These are phyloP conservation scores for Penicillium sp. DNA, from an alignment of 2,329 filamentous ascomycete genomes.

Conservation along the genomic window DNA sequence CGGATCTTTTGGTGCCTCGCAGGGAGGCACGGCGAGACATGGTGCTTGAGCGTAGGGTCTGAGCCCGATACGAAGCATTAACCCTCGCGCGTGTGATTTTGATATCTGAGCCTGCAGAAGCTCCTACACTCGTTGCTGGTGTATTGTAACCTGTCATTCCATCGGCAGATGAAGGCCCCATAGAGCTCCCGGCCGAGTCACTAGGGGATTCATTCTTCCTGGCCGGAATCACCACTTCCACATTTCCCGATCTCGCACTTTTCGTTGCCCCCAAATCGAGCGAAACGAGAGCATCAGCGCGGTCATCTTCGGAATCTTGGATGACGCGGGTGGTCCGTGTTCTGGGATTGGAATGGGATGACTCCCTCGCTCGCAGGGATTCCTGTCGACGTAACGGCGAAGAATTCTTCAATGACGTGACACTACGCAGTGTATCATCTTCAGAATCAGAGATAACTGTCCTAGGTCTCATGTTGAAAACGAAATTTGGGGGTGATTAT, in stretches of 20 bases:
- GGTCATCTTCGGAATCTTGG: slow-evolving; percentile 20
- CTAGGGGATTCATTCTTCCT: slow-evolving; percentile 24
- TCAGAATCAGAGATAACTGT: slow-evolving; percentile 21
- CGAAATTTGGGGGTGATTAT: too few species aligned
- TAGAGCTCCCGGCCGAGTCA: slow-evolving; percentile 40
- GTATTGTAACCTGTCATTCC: slow-evolving; percentile 57
- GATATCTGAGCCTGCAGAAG: slow-evolving; percentile 51
- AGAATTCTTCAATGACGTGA: slow-evolving; percentile 16
- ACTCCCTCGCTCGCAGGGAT: slow-evolving; percentile 10
- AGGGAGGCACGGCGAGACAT: slow-evolving; percentile 41
- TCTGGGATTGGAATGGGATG: slow-evolving; percentile 21
- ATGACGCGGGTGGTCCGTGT: slow-evolving; percentile 16
- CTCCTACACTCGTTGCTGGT: slow-evolving; percentile 58
- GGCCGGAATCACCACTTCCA: slow-evolving; percentile 33
- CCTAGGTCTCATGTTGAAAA: slow-evolving; percentile 16
- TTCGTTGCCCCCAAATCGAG: slow-evolving; percentile 3
- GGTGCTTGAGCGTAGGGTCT: slow-evolving; percentile 50
- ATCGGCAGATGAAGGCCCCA: slow-evolving; percentile 40
- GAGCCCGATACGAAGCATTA: slow-evolving; percentile 48
- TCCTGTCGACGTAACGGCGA: slow-evolving; percentile 12
- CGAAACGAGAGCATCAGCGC: slow-evolving; percentile 12
- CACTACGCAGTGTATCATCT: slow-evolving; percentile 15
- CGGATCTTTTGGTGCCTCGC: slow-evolving; percentile 46
- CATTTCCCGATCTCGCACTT: not conserved
- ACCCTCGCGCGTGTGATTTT: slow-evolving; percentile 32